Evolutionary conservation across 1,284 basidiomycete species (phyloP), one percentile per base, ranked within the genome.

Genomic region (Psilocybe mexicana): DNA sequence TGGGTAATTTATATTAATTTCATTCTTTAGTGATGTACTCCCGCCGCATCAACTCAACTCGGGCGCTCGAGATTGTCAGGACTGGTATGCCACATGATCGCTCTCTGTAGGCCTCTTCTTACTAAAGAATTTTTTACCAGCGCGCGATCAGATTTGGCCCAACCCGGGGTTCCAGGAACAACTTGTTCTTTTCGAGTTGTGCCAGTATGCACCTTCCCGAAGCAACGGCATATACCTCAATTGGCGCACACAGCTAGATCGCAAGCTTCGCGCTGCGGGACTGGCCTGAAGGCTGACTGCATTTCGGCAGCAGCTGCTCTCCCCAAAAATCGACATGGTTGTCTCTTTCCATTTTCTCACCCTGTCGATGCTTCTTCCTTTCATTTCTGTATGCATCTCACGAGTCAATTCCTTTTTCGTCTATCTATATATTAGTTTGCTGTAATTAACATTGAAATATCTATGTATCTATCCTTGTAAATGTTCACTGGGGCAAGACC

Each of bases 161-260:
- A 89, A 86, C 62, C 81, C 85, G 11, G 89, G 90, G 44, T 92
- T 92, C 71, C 80, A 87, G 61, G 87, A 91, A 71, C 89, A 92
- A 67, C 79, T 92, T 33, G 85, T 89, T 28, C 73, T 92, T 51
- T 92, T 89, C 59, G 86, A 87, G 67, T 76, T 91, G 35, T 92
- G 90, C 70, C 77, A 80, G 66, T 92, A 91, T 59, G 76, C 77
- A 28, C 89, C 90, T 6, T 80, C 79, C 25, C 78, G 78, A 2
- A 69, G 75, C 14, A 83, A 87, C 61, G 88, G 87, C 1, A 85
- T 88, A 56, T 92, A 92, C 67, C 69, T 74, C 52, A 84, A 80
- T 58, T 92, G 89, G 89, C 79, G 81, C 58, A 67, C 71, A 44
- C 72, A 76, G 52, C 70, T 83, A 23, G 76, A 81, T 44, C 70